These are phyloP conservation scores for Zizania palustris DNA, from an alignment of 202 grass and related monocot genomes.

Conservation along the genomic window DNA sequence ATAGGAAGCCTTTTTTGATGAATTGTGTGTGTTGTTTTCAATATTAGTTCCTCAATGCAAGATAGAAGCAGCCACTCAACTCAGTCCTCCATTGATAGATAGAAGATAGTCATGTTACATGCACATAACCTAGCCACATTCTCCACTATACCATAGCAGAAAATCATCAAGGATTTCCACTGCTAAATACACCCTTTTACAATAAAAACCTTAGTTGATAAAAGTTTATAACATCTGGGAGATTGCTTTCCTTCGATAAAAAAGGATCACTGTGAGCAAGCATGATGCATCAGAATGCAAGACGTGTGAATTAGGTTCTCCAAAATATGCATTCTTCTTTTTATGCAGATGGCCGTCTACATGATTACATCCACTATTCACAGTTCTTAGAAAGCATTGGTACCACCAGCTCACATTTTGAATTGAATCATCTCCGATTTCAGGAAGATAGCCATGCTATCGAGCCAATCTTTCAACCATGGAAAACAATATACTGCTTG, in stretches of 20 bases:
- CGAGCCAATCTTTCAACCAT: background rate
- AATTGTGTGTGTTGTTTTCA: background rate
- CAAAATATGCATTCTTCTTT: background rate
- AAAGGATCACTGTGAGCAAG: no score
- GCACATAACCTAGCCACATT: background rate
- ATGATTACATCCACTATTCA: background rate
- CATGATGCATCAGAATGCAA: no score
- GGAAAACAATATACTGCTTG: background rate
- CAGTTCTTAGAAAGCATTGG: background rate
- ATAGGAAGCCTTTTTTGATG: background rate
- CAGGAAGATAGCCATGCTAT: background rate
- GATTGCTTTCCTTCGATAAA: no score
- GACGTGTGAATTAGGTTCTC: background rate
- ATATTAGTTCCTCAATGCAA: background rate
- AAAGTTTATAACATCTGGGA: no score
- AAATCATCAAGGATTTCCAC: background rate
- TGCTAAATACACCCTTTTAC: background rate
- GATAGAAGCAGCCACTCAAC: conserved; percentile 24
- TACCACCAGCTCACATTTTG: conserved; percentile 1
- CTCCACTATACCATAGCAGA: background rate
- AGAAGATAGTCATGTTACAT: conserved; percentile 14
- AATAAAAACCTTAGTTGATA: background rate
- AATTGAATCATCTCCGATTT: background rate
- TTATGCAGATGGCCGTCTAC: background rate
- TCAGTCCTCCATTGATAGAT: background rate